These are phyloP conservation scores for Aspergillus novoparasiticus DNA, from an alignment of 2,329 filamentous ascomycete species.

Conservation along the genomic window DNA sequence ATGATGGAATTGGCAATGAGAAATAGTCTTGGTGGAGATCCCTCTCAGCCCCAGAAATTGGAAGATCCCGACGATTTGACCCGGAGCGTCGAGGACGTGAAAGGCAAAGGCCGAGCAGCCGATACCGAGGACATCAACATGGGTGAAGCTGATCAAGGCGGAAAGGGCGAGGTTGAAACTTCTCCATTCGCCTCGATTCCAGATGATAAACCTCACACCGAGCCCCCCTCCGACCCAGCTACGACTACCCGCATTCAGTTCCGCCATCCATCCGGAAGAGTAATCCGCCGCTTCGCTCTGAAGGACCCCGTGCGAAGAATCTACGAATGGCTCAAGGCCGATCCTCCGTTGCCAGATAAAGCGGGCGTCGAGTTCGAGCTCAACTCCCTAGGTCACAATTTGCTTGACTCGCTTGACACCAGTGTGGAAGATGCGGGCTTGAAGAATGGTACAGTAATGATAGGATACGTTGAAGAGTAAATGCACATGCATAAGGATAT, in stretches of 20 bases:
- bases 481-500: background rate
- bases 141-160: constrained; percentile 40
- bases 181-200: constrained; percentile 71
- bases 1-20: constrained; percentile 93
- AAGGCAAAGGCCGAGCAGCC: constrained; percentile 53
- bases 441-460: constrained; percentile 93
- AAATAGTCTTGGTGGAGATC: constrained; percentile 72
- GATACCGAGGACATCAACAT: constrained; percentile 39
- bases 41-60: constrained; percentile 53
- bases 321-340: constrained; percentile 94
- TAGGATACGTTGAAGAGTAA: constrained; percentile 75
- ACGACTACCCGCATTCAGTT: constrained; percentile 90
- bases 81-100: constrained; percentile 57
- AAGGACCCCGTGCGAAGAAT: constrained; percentile 77
- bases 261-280: constrained; percentile 77
- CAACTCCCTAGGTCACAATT: constrained; percentile 81
- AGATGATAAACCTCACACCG: constrained; percentile 70
- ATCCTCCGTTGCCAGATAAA: constrained; percentile 76
- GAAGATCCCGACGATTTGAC: constrained; percentile 89
- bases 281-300: constrained; percentile 82
- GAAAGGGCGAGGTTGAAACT: constrained; percentile 35
- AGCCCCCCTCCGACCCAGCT: constrained; percentile 71
- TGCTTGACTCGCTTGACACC: constrained; percentile 73
- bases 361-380: constrained; percentile 81
- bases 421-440: constrained; percentile 80